phyloP scores from a whole-genome alignment of 345 rosid genomes.

The Corymbia maculata region DNA sequence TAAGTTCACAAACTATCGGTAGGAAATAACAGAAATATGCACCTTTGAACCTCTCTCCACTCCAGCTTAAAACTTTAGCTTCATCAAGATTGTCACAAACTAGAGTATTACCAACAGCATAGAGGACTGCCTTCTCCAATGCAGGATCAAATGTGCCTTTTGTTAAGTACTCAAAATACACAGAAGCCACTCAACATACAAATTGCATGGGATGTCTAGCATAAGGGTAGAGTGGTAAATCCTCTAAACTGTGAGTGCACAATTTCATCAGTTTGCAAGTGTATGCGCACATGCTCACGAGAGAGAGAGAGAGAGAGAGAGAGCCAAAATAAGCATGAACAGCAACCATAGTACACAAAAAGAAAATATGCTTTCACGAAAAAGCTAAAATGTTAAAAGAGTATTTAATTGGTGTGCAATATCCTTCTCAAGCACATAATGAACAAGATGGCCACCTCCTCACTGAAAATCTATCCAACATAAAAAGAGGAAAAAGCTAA shows the following conservation, averaged over 20 bases:
- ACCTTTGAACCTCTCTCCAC: slow-evolving; percentile 92
- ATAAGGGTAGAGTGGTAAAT: background rate
- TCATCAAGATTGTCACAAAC: slow-evolving; percentile 96
- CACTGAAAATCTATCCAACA: background rate
- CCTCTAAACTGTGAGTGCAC: background rate
- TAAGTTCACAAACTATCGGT: background rate
- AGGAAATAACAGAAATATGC: background rate
- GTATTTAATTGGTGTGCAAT: background rate
- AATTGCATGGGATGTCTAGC: background rate
- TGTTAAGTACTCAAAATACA: slow-evolving; percentile 47
- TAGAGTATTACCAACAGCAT: slow-evolving; percentile 94
- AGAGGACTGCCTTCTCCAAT: slow-evolving; percentile 86
- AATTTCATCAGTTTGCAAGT: background rate
- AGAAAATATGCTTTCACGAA: background rate
- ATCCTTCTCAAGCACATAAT: background rate
- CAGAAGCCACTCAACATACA: background rate
- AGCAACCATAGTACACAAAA: background rate
- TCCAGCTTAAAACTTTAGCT: slow-evolving; percentile 94
- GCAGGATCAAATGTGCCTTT: slow-evolving; percentile 64
- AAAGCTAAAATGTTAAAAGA: background rate
- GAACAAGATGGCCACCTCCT: background rate
- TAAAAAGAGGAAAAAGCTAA: background rate
- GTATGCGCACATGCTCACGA: fast-evolving
- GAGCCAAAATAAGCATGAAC: background rate
- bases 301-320: background rate